These are phyloP conservation scores for Hypoxylon fuscum DNA, from an alignment of 495 filamentous ascomycete genomes.

Conservation along the genomic window DNA sequence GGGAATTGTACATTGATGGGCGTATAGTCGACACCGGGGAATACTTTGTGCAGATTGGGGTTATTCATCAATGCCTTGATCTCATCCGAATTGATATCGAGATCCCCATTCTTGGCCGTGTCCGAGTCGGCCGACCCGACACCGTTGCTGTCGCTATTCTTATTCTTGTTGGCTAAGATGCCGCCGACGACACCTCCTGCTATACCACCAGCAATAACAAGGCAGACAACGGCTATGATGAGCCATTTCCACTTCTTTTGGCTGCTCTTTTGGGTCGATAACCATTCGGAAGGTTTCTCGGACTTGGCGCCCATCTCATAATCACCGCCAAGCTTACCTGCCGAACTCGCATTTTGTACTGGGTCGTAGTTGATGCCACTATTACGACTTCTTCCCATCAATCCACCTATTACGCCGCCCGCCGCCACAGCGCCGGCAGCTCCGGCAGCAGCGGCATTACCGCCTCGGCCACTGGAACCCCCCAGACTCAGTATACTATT, in stretches of 20 bases:
- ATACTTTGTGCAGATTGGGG: constrained; percentile 84
- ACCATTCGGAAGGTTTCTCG: constrained; percentile 66
- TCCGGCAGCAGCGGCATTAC: constrained; percentile 44
- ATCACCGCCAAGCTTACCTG: constrained; percentile 34
- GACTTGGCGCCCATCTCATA: constrained; percentile 39
- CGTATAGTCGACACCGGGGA: constrained; percentile 97
- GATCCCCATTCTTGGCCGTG: constrained; percentile 67
- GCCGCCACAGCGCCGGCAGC: constrained; percentile 58
- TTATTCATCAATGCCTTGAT: constrained; percentile 87
- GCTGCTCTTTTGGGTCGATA: constrained; percentile 63
- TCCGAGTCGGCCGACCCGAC: constrained; percentile 53
- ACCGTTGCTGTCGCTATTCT: constrained; percentile 29
- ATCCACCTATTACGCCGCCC: constrained; percentile 60
- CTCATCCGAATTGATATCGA: constrained; percentile 76
- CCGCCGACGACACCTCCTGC: constrained; percentile 83
- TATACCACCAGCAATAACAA: constrained; percentile 74
- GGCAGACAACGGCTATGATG: constrained; percentile 67
- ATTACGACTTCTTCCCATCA: constrained; percentile 44
- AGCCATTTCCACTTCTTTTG: constrained; percentile 74
- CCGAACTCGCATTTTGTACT: constrained; percentile 41
- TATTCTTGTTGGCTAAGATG: constrained; percentile 64
- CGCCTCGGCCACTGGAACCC: constrained; percentile 47
- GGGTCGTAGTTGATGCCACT: constrained; percentile 53
- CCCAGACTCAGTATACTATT: constrained; percentile 65
- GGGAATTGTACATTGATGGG: constrained; percentile 92